Percentiles rank a stretch among this genome's conserved stretches.
phyloP scores from a whole-genome alignment of 140 eudicot species.

The Ambrosia hybrid region DNA sequence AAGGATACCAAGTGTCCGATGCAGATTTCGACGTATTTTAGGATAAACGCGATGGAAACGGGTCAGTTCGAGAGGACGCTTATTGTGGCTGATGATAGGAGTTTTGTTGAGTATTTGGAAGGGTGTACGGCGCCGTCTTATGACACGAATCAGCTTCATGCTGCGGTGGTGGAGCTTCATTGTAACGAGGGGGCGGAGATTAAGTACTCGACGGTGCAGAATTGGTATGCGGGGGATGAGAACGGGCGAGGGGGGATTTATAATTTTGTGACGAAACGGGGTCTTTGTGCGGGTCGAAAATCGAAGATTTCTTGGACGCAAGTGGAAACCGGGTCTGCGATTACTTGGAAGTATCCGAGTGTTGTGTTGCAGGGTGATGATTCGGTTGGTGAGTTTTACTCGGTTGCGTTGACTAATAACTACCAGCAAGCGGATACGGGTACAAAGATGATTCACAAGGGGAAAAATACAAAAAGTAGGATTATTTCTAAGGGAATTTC shows the following conservation, averaged over 20 bases:
- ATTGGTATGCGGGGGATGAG: conserved; percentile 97
- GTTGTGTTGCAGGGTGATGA: conserved; percentile 86
- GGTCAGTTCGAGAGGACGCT: conserved; percentile 93
- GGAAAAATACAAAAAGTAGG: conserved; percentile 87
- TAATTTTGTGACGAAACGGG: conserved; percentile 88
- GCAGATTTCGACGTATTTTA: conserved; percentile 87
- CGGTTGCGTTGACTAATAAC: conserved; percentile 89
- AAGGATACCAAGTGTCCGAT: conserved; percentile 81
- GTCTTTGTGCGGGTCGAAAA: conserved; percentile 75
- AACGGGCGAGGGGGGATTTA: conserved; percentile 79
- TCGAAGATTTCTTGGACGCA: conserved; percentile 97
- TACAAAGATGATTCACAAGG: conserved; percentile 94
- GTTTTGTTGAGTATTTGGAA: conserved; percentile 88
- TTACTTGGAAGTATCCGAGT: conserved; percentile 96
- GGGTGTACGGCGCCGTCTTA: conserved; percentile 95
- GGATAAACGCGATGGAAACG: conserved; percentile 92
- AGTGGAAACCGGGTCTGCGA: conserved; percentile 95
- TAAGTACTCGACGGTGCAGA: conserved; percentile 89
- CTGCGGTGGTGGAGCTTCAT: conserved; percentile 91
- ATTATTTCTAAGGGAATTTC: conserved; percentile 92
- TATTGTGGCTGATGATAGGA: conserved; percentile 84
- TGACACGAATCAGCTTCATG: conserved; percentile 91
- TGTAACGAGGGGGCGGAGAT: conserved; percentile 82
- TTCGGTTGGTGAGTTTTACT: conserved; percentile 86
- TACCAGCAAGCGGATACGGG: conserved; percentile 95